Evolutionary conservation across 495 filamentous ascomycete genomes (phyloP).

Genomic region (Xylaria flabelliformis): DNA sequence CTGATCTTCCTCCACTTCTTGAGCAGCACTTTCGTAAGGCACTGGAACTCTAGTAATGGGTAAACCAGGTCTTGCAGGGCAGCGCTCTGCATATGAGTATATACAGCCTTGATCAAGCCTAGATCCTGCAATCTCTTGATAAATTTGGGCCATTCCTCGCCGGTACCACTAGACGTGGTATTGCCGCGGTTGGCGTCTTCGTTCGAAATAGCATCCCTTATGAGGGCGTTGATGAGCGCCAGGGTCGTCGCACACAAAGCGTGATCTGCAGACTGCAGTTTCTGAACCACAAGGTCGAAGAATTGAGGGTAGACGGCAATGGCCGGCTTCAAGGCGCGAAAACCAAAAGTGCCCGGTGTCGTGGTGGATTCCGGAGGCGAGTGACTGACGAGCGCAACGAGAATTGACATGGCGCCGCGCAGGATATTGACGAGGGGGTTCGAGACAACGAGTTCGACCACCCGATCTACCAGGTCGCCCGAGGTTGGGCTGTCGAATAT

Average conservation of each 20-base stretch:
- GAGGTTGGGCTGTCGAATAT: slow-evolving; percentile 60
- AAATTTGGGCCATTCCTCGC: slow-evolving; percentile 91
- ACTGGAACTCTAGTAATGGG: slow-evolving; percentile 93
- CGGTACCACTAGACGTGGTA: slow-evolving; percentile 44
- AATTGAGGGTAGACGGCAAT: slow-evolving; percentile 91
- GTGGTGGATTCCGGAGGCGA: slow-evolving; percentile 54
- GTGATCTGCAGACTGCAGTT: slow-evolving; percentile 92
- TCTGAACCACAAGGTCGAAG: slow-evolving; percentile 88
- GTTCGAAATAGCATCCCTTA: slow-evolving; percentile 89
- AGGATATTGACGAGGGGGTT: slow-evolving; percentile 98
- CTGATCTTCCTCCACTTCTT: slow-evolving; percentile 88
- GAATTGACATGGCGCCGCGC: slow-evolving; percentile 93
- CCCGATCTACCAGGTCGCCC: slow-evolving; percentile 66
- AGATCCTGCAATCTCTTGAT: slow-evolving; percentile 92
- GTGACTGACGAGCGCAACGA: slow-evolving; percentile 90
- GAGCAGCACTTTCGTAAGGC: slow-evolving; percentile 86
- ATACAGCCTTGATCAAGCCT: slow-evolving; percentile 91
- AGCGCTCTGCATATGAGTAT: slow-evolving; percentile 88
- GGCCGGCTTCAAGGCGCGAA: slow-evolving; percentile 89
- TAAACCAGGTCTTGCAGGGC: slow-evolving; percentile 93
- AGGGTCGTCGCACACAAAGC: slow-evolving; percentile 94
- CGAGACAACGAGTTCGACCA: slow-evolving; percentile 92
- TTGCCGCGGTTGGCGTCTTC: slow-evolving; percentile 54
- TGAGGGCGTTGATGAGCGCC: slow-evolving; percentile 92
- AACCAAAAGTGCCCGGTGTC: slow-evolving; percentile 70